Evolutionary conservation across 2,329 filamentous ascomycete species (phyloP).

Genomic region (Huntiella bhutanensis): DNA sequence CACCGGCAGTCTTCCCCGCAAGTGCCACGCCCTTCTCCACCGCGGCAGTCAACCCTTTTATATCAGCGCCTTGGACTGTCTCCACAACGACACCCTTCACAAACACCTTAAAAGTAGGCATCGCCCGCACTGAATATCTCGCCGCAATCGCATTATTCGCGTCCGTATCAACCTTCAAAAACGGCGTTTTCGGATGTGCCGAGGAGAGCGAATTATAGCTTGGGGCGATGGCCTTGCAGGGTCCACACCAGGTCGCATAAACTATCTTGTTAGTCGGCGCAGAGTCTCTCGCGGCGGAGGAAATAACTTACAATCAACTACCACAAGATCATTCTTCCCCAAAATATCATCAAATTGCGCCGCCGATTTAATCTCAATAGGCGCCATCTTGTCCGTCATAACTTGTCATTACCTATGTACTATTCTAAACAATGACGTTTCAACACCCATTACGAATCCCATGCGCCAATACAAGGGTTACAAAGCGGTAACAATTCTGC

Average conservation of each 20-base stretch:
- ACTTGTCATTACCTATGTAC: no score
- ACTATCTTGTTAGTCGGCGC: constrained; percentile 30
- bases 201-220: constrained; percentile 68
- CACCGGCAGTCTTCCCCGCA: constrained; percentile 22
- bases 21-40: constrained; percentile 52
- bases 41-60: constrained; percentile 52
- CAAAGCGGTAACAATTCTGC: neutral
- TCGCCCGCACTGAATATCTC: constrained; percentile 62
- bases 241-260: constrained; percentile 88
- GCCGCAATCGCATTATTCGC: constrained; percentile 58
- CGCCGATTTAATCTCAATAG: constrained; percentile 41
- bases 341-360: constrained; percentile 57
- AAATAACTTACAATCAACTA: constrained; percentile 69
- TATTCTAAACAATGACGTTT: no score
- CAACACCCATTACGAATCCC: no score
- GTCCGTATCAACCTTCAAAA: constrained; percentile 85
- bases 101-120: constrained; percentile 91
- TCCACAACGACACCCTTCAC: constrained; percentile 53
- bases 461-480: no score
- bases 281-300: neutral
- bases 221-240: constrained; percentile 82
- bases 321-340: constrained; percentile 55
- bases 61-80: constrained; percentile 67
- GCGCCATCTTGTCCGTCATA: constrained; percentile 21
- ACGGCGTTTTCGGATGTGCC: constrained; percentile 68